phyloP scores from a whole-genome alignment of 306 rosid genomes.

The Lotus japonicus region DNA sequence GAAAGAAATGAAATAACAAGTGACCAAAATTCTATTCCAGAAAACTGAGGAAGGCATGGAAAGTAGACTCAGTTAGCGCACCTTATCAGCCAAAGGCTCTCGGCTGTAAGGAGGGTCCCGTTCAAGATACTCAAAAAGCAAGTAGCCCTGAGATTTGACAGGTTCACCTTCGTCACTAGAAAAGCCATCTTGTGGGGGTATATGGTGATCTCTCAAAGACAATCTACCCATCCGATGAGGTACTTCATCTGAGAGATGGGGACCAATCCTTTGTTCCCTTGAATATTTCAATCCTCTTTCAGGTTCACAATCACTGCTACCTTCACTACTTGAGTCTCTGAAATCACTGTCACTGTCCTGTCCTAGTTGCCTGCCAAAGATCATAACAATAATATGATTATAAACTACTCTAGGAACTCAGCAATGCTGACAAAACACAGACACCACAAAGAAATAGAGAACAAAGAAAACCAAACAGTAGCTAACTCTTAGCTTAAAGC shows the following conservation, averaged over 20 bases:
- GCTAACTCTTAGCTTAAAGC: background rate
- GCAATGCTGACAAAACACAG: background rate
- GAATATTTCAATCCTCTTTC: conserved; percentile 36
- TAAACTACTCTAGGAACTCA: background rate
- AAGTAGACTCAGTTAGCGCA: conserved; percentile 5
- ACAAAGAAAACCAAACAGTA: background rate
- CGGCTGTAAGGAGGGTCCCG: conserved; percentile 71
- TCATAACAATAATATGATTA: background rate
- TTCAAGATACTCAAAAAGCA: conserved; percentile 76
- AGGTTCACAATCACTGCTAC: conserved; percentile 72
- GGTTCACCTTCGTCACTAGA: conserved; percentile 86
- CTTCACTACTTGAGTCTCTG: conserved; percentile 87
- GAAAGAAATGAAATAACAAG: background rate
- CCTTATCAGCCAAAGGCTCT: conserved; percentile 94
- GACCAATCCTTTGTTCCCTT: conserved; percentile 44
- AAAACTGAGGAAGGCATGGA: background rate
- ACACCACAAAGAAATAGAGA: background rate
- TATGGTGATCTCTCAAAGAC: conserved; percentile 51
- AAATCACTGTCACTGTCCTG: conserved; percentile 87
- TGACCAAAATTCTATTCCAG: background rate
- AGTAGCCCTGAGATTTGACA: conserved; percentile 50
- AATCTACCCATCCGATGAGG: conserved; percentile 45
- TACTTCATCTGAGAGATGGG: conserved; percentile 33
- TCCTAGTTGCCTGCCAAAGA: conserved; percentile 53
- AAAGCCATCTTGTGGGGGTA: conserved; percentile 53